Evolutionary conservation across 495 filamentous ascomycete species (phyloP).

Genomic region (Margaritispora aquatica): DNA sequence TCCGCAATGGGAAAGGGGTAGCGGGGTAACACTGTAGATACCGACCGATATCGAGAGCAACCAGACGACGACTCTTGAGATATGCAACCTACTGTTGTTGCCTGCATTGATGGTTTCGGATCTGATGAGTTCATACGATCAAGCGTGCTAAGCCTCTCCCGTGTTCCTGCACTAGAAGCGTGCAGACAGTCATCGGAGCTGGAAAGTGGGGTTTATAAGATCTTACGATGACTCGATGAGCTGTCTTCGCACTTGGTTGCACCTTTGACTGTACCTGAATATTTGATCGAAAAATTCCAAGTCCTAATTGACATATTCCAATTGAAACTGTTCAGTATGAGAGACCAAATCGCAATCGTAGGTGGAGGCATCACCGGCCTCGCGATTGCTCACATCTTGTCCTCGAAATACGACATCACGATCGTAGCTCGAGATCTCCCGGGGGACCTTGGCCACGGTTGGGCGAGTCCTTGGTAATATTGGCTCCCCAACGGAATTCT

Average conservation of each 20-base stretch:
- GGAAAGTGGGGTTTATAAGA: not conserved
- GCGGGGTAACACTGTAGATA: not conserved
- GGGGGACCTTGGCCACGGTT: constrained; percentile 16
- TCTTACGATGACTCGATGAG: no score
- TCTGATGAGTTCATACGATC: no score
- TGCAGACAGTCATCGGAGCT: not conserved
- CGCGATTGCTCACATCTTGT: constrained; percentile 16
- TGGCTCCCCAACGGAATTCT: not conserved
- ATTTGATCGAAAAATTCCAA: not conserved
- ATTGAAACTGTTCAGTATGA: constrained; percentile 66
- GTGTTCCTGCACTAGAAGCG: no score
- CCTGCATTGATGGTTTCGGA: no score
- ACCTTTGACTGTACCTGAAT: no score
- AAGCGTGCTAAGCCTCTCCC: no score
- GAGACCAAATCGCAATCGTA: constrained; percentile 12
- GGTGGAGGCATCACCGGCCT: constrained; percentile 23
- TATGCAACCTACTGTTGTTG: no score
- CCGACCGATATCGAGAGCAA: no score
- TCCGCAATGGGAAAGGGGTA: no score
- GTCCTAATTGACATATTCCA: not conserved
- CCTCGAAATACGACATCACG: constrained; percentile 13
- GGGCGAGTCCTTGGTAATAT: constrained; percentile 23
- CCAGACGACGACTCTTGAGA: no score
- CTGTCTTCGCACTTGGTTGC: no score
- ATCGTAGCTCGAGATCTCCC: constrained; percentile 21